These are phyloP conservation scores for Penicillium capsulatum DNA, from an alignment of 2,329 filamentous ascomycete species.

Conservation along the genomic window DNA sequence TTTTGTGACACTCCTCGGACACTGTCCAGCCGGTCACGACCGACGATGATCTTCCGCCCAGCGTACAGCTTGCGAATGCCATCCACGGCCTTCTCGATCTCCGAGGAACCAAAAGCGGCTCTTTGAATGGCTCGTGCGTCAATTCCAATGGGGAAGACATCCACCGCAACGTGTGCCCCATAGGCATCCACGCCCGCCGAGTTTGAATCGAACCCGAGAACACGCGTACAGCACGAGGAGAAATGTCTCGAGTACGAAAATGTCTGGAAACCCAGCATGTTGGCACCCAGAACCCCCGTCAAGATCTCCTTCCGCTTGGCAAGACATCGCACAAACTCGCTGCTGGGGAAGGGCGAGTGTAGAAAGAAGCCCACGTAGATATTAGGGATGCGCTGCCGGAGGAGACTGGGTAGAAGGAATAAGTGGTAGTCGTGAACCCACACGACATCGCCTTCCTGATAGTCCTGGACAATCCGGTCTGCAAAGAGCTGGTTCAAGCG, in stretches of 20 bases:
- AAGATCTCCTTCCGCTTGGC: slow-evolving; percentile 84
- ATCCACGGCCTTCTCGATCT: slow-evolving; percentile 66
- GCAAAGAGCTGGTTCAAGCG: slow-evolving; percentile 91
- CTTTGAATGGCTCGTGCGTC: slow-evolving; percentile 76
- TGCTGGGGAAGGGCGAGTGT: slow-evolving; percentile 91
- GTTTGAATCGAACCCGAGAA: slow-evolving; percentile 85
- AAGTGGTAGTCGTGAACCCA: slow-evolving; percentile 94
- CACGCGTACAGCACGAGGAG: slow-evolving; percentile 84
- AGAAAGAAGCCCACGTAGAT: slow-evolving; percentile 95
- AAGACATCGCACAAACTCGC: slow-evolving; percentile 87
- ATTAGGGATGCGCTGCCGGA: slow-evolving; percentile 79
- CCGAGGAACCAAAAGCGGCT: slow-evolving; percentile 66
- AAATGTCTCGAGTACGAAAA: slow-evolving; percentile 95
- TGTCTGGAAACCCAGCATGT: slow-evolving; percentile 92
- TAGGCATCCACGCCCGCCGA: slow-evolving; percentile 82
- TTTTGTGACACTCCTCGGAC: slow-evolving; percentile 94
- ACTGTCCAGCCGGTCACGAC: slow-evolving; percentile 87
- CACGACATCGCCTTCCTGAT: slow-evolving; percentile 88
- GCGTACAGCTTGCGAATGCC: slow-evolving; percentile 71
- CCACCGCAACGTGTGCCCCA: slow-evolving; percentile 81
- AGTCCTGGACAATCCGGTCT: slow-evolving; percentile 78
- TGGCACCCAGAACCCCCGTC: slow-evolving; percentile 83
- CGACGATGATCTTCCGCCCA: slow-evolving; percentile 94
- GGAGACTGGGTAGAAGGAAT: slow-evolving; percentile 79
- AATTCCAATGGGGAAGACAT: slow-evolving; percentile 92